A percentile compares a stretch with the other conserved stretches of the same genome.
These are phyloP conservation scores for Colletotrichum echinochloae DNA, from an alignment of 2,329 filamentous ascomycete species.

Conservation along the genomic window DNA sequence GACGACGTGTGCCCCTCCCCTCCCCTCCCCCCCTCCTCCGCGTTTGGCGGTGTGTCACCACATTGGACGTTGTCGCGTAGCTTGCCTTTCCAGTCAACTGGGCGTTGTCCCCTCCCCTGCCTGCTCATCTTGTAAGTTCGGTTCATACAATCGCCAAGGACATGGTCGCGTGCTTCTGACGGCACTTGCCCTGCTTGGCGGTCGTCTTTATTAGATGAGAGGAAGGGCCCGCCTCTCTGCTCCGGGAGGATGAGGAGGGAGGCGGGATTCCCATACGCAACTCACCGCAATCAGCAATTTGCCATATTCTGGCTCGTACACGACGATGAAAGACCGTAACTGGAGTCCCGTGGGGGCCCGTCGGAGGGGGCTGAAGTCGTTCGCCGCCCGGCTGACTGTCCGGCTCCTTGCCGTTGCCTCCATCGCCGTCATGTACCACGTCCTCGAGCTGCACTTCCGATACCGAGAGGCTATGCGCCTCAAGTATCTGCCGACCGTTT, in stretches of 20 bases:
- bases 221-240: neutral
- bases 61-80: conserved; percentile 8
- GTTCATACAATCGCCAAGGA: conserved; percentile 6
- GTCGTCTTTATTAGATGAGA: conserved; percentile 26
- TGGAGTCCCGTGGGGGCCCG: conserved; percentile 32
- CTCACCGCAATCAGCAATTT: neutral
- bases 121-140: conserved; percentile 26
- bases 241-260: neutral
- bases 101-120: conserved; percentile 6
- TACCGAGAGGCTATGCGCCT: conserved; percentile 33
- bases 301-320: neutral
- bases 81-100: neutral
- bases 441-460: conserved; percentile 28
- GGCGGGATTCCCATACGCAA: neutral
- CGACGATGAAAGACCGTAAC: conserved; percentile 27
- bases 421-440: conserved; percentile 28
- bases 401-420: conserved; percentile 24
- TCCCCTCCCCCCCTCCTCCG: neutral
- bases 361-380: conserved; percentile 15
- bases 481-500: conserved; percentile 38
- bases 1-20: conserved; percentile 17
- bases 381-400: conserved; percentile 18
- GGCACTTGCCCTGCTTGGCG: conserved; percentile 16
- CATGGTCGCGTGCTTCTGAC: neutral
- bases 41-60: conserved; percentile 8